A percentile compares a stretch with the other conserved stretches of the same genome.
These are phyloP conservation scores for Acrodontium crateriforme DNA, from an alignment of 2,329 filamentous ascomycete species.

Conservation along the genomic window DNA sequence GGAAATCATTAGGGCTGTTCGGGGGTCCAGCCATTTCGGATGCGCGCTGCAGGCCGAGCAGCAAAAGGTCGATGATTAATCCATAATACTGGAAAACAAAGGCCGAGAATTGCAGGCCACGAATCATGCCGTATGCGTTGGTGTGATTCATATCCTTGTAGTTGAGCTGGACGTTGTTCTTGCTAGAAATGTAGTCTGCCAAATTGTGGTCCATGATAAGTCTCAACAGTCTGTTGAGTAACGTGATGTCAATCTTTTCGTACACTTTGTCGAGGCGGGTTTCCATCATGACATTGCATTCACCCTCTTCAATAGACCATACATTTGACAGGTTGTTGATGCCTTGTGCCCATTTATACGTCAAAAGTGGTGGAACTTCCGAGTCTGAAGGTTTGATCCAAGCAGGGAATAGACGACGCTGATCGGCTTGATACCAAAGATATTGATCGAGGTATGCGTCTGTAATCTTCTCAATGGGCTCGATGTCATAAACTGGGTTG, in stretches of 20 bases:
- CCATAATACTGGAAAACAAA: conserved; percentile 99
- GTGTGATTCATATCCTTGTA: conserved; percentile 99
- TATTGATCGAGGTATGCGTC: conserved; percentile 98
- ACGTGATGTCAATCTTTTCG: conserved; percentile 94
- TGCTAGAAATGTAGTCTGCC: conserved; percentile 96
- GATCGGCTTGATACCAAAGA: conserved; percentile 97
- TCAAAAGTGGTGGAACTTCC: conserved; percentile 83
- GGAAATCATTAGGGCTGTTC: conserved; percentile 87
- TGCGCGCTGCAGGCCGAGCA: conserved; percentile 88
- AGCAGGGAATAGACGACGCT: conserved; percentile 87
- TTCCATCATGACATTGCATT: conserved; percentile 98
- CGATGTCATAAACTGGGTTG: conserved; percentile 97
- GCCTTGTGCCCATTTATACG: conserved; percentile 98
- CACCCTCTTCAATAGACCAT: conserved; percentile 85
- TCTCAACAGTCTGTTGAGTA: conserved; percentile 82
- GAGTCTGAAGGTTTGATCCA: conserved; percentile 99
- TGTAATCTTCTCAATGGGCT: conserved; percentile 98
- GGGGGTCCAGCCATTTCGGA: conserved; percentile 94
- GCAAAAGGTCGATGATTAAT: conserved; percentile 78
- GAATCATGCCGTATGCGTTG: conserved; percentile 97
- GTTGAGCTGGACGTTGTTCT: conserved; percentile 97
- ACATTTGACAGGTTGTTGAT: conserved; percentile 96
- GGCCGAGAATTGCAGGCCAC: conserved; percentile 91
- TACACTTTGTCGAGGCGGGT: conserved; percentile 98
- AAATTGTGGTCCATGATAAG: conserved; percentile 99